These are phyloP conservation scores for Ustilago xerochloae DNA, from an alignment of 1,284 basidiomycete genomes.

Conservation along the genomic window DNA sequence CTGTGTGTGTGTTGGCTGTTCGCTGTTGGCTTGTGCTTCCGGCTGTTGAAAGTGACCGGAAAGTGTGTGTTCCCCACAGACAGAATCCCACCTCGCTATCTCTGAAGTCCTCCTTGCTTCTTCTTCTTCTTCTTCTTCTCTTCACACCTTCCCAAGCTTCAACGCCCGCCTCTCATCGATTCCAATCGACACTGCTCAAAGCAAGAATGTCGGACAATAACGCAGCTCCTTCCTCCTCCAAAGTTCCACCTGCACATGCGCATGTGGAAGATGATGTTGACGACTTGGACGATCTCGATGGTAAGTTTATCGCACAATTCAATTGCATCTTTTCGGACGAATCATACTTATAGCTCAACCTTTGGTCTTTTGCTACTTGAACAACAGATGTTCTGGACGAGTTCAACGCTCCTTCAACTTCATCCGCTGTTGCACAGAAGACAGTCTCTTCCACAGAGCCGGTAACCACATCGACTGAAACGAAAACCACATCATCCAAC, in stretches of 20 bases:
- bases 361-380: neutral
- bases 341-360: neutral
- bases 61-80: neutral
- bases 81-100: neutral
- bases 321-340: neutral
- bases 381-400: conserved; percentile 69
- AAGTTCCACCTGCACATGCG: conserved; percentile 18
- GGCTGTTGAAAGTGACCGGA: conserved; percentile 43
- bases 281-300: conserved; percentile 66
- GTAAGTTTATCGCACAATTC: conserved; percentile 30
- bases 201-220: conserved; percentile 16
- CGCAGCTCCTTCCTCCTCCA: neutral
- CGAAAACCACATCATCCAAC: conserved; percentile 30
- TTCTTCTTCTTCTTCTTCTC: neutral
- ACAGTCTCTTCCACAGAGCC: no score
- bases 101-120: neutral
- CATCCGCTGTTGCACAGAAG: conserved; percentile 39
- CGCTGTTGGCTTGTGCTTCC: conserved; percentile 2
- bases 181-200: neutral
- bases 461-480: conserved; percentile 47
- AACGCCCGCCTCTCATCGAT: neutral
- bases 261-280: conserved; percentile 51
- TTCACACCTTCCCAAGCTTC: neutral
- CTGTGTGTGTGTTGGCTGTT: no score
- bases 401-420: conserved; percentile 57